Evolutionary conservation across 2,329 filamentous ascomycete genomes (phyloP).

Genomic region (Xylariaceae sp.): DNA sequence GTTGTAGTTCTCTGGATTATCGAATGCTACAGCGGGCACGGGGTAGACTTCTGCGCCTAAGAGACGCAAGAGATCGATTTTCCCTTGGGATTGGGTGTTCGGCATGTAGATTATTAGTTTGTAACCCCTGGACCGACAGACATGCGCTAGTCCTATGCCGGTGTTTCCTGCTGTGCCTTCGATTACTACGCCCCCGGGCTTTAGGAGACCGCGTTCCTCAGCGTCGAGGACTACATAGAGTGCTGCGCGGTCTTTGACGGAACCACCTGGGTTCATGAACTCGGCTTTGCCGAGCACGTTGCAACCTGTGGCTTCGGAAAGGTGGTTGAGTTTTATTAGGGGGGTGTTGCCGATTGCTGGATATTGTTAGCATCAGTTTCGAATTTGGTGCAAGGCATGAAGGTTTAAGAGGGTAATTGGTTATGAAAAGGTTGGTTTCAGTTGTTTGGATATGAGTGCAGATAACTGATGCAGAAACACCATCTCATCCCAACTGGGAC

Average conservation of each 20-base stretch:
- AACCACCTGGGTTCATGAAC: slow-evolving; percentile 97
- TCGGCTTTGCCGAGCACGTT: slow-evolving; percentile 95
- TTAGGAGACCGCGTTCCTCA: slow-evolving; percentile 79
- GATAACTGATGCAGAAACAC: too few species aligned
- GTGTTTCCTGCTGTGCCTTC: slow-evolving; percentile 98
- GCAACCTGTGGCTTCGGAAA: slow-evolving; percentile 90
- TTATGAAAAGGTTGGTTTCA: too few species aligned
- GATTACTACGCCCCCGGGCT: slow-evolving; percentile 87
- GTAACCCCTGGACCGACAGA: slow-evolving; percentile 89
- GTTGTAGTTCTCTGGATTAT: slow-evolving; percentile 96
- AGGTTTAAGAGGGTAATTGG: neutral
- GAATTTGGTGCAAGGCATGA: neutral
- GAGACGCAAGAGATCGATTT: slow-evolving; percentile 87
- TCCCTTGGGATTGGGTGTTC: slow-evolving; percentile 96
- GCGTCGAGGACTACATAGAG: slow-evolving; percentile 92
- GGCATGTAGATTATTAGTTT: slow-evolving; percentile 99
- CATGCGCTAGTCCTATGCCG: slow-evolving; percentile 94
- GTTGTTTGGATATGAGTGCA: too few species aligned
- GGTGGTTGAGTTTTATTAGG: slow-evolving; percentile 81
- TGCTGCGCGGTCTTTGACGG: slow-evolving; percentile 93
- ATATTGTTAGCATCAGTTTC: neutral
- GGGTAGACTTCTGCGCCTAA: slow-evolving; percentile 94
- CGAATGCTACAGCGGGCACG: slow-evolving; percentile 91
- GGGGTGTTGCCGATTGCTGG: slow-evolving; percentile 96
- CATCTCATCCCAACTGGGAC: too few species aligned